phyloP scores from a whole-genome alignment of 208 protist genomes.

The Leishmania mexicana region DNA sequence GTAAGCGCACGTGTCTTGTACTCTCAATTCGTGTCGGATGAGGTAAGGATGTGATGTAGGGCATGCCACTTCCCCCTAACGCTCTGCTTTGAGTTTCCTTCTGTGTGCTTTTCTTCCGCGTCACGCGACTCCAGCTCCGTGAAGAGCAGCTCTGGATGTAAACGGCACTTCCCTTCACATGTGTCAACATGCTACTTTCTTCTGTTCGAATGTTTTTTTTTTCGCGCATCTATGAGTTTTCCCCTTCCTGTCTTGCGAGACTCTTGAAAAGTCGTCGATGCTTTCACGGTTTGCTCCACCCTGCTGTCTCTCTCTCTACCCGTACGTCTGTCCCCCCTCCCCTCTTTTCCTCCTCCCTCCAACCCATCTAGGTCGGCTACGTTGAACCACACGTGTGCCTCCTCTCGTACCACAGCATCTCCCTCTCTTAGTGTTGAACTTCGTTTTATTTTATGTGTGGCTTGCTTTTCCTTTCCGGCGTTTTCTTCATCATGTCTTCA shows the following conservation, averaged over 20 bases:
- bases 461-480: not conserved
- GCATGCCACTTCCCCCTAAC: not conserved
- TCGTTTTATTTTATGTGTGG: not conserved
- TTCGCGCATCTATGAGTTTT: not conserved
- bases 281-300: not conserved
- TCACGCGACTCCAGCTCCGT: not conserved
- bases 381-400: not conserved
- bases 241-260: not conserved
- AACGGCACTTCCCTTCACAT: not conserved
- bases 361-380: not conserved
- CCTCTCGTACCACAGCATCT: not conserved
- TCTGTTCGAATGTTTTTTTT: not conserved
- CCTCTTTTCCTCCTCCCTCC: not conserved
- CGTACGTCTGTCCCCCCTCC: not conserved
- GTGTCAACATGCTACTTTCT: not conserved
- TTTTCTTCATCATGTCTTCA: not conserved
- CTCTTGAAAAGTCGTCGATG: not conserved
- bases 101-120: not conserved
- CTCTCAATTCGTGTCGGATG: not conserved
- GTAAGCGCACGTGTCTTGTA: not conserved
- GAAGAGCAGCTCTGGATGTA: not conserved
- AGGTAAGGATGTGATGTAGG: not conserved
- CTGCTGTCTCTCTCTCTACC: not conserved
- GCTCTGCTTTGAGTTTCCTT: conserved; percentile 1
- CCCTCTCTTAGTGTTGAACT: not conserved